Percentiles rank a stretch among this genome's conserved stretches.
These are phyloP conservation scores for Moesziomyces parantarcticus DNA, from an alignment of 1,284 basidiomycete genomes.

Conservation along the genomic window DNA sequence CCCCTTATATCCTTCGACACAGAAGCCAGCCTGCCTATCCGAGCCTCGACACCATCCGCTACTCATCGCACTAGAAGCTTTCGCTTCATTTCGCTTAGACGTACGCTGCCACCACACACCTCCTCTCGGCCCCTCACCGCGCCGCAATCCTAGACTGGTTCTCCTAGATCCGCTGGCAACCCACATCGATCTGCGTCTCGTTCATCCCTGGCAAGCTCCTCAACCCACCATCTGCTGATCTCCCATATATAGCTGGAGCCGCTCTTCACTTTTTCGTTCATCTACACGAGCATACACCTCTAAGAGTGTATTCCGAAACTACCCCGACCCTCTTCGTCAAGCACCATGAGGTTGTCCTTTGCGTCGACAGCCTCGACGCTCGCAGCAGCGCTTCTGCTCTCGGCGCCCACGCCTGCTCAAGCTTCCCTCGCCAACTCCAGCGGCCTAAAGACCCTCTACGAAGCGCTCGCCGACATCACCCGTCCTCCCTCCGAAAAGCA, in stretches of 20 bases:
- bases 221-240: too few species aligned
- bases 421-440: constrained; percentile 38
- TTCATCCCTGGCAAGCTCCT: too few species aligned
- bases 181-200: too few species aligned
- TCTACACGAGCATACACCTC: too few species aligned
- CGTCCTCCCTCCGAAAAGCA: constrained; percentile 33
- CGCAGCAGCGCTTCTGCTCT: constrained; percentile 21
- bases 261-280: too few species aligned
- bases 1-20: not conserved
- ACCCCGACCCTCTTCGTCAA: not conserved
- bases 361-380: constrained; percentile 27
- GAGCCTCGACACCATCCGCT: not conserved
- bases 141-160: constrained; percentile 1
- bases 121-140: not conserved
- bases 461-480: constrained; percentile 44
- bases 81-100: constrained; percentile 22
- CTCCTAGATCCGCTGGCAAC: not conserved
- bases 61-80: not conserved
- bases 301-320: not conserved
- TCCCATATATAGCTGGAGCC: too few species aligned
- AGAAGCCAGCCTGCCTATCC: not conserved
- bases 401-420: constrained; percentile 16
- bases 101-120: not conserved
- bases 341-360: constrained; percentile 12
- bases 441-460: constrained; percentile 35